phyloP scores from a whole-genome alignment of 108 stramenopile species.

The Cyclotella cryptica region DNA sequence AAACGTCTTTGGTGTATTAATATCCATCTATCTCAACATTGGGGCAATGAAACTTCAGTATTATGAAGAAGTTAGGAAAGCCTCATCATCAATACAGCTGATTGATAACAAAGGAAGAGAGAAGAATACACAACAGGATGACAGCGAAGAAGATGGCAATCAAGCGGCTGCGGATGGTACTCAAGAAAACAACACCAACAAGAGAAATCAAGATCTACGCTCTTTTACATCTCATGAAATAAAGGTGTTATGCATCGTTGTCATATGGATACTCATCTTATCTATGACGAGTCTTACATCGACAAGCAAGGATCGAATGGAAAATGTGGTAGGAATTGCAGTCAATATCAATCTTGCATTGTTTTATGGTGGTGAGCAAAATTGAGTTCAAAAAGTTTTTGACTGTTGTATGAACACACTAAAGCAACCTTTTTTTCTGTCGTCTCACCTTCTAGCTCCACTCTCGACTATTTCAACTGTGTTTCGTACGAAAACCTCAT shows the following conservation, averaged over 20 bases:
- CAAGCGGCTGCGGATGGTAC: slow-evolving; percentile 4
- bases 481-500: slow-evolving; percentile 46
- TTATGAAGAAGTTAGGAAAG: slow-evolving; percentile 42
- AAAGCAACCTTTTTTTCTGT: too few species aligned
- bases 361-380: slow-evolving; percentile 28
- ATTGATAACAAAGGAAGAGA: not conserved
- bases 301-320: slow-evolving; percentile 20
- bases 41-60: slow-evolving; percentile 78
- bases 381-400: not conserved
- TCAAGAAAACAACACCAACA: not conserved
- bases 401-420: too few species aligned
- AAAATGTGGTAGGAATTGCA: slow-evolving; percentile 47
- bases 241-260: slow-evolving; percentile 26
- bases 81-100: slow-evolving; percentile 21
- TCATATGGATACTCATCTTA: slow-evolving; percentile 37
- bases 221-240: slow-evolving; percentile 45
- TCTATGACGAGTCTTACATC: slow-evolving; percentile 37
- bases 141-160: slow-evolving; percentile 5
- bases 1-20: slow-evolving; percentile 68
- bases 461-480: slow-evolving; percentile 43
- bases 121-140: not conserved
- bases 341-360: slow-evolving; percentile 55
- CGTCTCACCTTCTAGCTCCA: slow-evolving; percentile 26
- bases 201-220: not conserved
- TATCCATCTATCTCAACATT: slow-evolving; percentile 70